A percentile compares a stretch with the other conserved stretches of the same genome.
phyloP scores from a whole-genome alignment of 1,284 basidiomycete genomes.

The Ceratobasidium sp. region DNA sequence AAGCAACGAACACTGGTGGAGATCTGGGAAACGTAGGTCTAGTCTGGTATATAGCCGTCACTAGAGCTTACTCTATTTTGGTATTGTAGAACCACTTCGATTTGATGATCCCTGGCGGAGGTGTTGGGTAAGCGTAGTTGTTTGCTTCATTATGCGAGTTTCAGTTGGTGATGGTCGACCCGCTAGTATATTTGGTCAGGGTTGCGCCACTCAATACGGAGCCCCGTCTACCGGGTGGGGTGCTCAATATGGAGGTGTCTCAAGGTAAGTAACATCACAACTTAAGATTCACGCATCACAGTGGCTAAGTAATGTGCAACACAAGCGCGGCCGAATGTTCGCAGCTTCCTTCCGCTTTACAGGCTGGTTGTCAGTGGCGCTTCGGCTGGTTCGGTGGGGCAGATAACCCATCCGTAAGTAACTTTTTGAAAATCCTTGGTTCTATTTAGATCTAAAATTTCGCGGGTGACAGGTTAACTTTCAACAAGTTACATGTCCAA shows the following conservation, averaged over 20 bases:
- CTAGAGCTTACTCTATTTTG: neutral
- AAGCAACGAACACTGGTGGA: constrained; percentile 29
- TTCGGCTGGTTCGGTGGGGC: constrained; percentile 46
- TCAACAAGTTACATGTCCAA: constrained; percentile 29
- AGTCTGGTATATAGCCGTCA: no score
- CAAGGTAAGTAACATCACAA: no score
- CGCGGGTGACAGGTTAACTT: constrained; percentile 10
- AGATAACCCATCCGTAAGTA: constrained; percentile 42
- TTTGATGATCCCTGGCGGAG: constrained; percentile 50
- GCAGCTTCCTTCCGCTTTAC: constrained; percentile 43
- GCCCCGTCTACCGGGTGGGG: constrained; percentile 46
- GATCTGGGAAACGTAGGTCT: constrained; percentile 46
- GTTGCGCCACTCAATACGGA: constrained; percentile 48
- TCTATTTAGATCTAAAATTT: no score
- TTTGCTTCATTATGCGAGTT: neutral
- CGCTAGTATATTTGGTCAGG: neutral
- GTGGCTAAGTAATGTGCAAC: no score
- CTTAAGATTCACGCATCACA: no score
- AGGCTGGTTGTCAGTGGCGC: constrained; percentile 48
- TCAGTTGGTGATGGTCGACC: no score
- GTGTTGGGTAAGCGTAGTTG: constrained; percentile 44
- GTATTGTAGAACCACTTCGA: constrained; percentile 50
- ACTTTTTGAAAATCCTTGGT: no score
- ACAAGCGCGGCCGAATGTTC: constrained; percentile 42
- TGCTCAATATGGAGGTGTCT: constrained; percentile 47